Conservation (phyloP, 2,329 filamentous ascomycete species). For the Diaporthe sp. region DNA sequence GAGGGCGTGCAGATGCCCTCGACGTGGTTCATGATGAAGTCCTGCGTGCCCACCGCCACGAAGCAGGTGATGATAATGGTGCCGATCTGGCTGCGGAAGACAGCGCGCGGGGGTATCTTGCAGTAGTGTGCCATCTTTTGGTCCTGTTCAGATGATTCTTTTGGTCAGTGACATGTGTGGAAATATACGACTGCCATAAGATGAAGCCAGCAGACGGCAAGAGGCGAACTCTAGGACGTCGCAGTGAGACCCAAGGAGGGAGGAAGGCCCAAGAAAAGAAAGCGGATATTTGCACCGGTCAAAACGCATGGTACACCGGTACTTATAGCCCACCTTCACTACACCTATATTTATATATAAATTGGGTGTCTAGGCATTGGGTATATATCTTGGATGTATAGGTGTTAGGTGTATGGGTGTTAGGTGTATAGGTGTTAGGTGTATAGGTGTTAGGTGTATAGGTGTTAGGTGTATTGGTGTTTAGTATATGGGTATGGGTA, state of each 20-base stretch:
- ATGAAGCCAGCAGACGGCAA: not conserved
- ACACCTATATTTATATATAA: no score
- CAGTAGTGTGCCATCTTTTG: constrained; percentile 59
- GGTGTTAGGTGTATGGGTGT: no score
- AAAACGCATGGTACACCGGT: no score
- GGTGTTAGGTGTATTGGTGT: no score
- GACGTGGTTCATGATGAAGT: constrained; percentile 58
- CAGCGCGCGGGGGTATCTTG: constrained; percentile 57
- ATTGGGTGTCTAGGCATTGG: no score
- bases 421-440: no score
- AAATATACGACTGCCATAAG: not conserved
- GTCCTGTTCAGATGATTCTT: constrained; percentile 48
- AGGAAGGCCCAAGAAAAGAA: not conserved
- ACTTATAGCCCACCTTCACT: no score
- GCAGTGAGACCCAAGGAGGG: not conserved
- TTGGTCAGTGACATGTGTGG: not conserved
- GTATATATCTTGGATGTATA: no score
- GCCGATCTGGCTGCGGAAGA: constrained; percentile 58
- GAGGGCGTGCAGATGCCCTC: constrained; percentile 49
- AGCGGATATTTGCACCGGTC: no score
- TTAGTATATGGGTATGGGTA: no score
- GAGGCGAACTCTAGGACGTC: not conserved
- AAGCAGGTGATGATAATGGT: constrained; percentile 59
- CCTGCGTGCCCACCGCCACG: constrained; percentile 56
- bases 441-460: no score